phyloP scores from a whole-genome alignment of 2,329 filamentous ascomycete species.

The Fusarium anguioides region DNA sequence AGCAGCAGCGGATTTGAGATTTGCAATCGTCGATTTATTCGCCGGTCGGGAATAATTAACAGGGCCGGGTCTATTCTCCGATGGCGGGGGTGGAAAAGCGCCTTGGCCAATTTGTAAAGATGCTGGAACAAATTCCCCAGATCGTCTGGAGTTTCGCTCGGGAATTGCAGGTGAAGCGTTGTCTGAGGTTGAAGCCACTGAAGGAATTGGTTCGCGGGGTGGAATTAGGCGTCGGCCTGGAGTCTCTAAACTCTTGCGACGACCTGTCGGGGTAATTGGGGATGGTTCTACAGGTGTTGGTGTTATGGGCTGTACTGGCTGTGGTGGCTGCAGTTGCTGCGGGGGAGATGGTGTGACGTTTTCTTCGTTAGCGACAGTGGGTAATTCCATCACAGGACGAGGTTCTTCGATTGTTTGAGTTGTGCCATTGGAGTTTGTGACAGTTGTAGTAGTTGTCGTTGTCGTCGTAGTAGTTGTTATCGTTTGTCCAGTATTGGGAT shows the following conservation, averaged over 20 bases:
- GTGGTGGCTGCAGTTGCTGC: neutral
- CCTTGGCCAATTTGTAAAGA: slow-evolving; percentile 8
- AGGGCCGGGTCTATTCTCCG: neutral
- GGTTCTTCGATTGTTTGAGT: slow-evolving; percentile 38
- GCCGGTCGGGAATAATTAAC: slow-evolving; percentile 31
- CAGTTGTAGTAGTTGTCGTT: slow-evolving; percentile 47
- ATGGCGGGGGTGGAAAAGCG: slow-evolving; percentile 5
- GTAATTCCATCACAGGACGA: slow-evolving; percentile 26
- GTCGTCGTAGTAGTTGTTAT: slow-evolving; percentile 40
- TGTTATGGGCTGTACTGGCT: slow-evolving; percentile 10
- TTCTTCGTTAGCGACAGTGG: slow-evolving; percentile 32
- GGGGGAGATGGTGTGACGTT: slow-evolving; percentile 11
- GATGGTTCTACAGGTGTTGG: slow-evolving; percentile 11
- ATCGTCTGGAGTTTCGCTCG: slow-evolving; percentile 25
- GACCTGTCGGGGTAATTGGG: slow-evolving; percentile 13
- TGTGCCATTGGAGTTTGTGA: slow-evolving; percentile 41
- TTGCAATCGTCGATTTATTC: slow-evolving; percentile 36
- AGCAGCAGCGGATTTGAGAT: slow-evolving; percentile 39
- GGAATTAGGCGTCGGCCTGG: slow-evolving; percentile 41
- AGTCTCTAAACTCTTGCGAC: slow-evolving; percentile 41
- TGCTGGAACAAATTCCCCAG: slow-evolving; percentile 3
- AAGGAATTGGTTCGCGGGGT: slow-evolving; percentile 27
- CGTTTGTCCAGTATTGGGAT: slow-evolving; percentile 41
- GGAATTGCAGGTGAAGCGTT: slow-evolving; percentile 28
- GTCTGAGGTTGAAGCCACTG: neutral